Conservation (phyloP, 1,284 basidiomycete species). For the Microbotryum lychnidis-dioicae region DNA sequence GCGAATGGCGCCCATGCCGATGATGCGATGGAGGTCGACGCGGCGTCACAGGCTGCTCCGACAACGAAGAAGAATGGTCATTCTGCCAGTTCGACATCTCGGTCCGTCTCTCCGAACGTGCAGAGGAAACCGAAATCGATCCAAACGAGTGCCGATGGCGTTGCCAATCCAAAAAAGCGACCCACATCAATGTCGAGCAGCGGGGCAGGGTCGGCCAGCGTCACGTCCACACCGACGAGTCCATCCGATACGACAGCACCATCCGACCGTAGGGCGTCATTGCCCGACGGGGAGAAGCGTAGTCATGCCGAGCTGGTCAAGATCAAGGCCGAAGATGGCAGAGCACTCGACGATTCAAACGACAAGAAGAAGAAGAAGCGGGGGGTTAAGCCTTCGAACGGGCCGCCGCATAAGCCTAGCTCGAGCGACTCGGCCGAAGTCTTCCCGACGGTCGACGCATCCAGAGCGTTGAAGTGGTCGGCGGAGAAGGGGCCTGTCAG, state of each 20-base stretch:
- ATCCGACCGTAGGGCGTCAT: not conserved
- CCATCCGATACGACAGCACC: too few relatives aligned
- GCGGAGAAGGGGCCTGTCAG: slow-evolving; percentile 11
- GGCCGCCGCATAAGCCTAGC: not conserved
- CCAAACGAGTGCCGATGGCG: too few relatives aligned
- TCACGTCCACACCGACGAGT: too few relatives aligned
- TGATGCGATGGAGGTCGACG: slow-evolving; percentile 4
- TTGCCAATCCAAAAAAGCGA: too few relatives aligned
- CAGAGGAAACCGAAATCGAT: too few relatives aligned
- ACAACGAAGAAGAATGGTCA: slow-evolving; percentile 3
- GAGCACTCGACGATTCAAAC: not conserved
- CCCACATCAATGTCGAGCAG: too few relatives aligned
- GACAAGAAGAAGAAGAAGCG: not conserved
- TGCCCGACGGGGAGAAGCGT: not conserved
- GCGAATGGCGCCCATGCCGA: not conserved
- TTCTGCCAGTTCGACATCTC: not conserved
- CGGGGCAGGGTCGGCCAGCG: too few relatives aligned
- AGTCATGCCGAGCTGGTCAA: not conserved
- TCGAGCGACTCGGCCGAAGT: too few relatives aligned
- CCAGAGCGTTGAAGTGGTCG: too few relatives aligned
- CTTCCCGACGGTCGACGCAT: not conserved
- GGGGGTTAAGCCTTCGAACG: not conserved
- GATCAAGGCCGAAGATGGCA: not conserved
- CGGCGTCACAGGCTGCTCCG: not conserved
- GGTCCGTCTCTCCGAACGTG: not conserved